Evolutionary conservation across 2,329 filamentous ascomycete genomes (phyloP).

Genomic region (Phialophora macrospora): DNA sequence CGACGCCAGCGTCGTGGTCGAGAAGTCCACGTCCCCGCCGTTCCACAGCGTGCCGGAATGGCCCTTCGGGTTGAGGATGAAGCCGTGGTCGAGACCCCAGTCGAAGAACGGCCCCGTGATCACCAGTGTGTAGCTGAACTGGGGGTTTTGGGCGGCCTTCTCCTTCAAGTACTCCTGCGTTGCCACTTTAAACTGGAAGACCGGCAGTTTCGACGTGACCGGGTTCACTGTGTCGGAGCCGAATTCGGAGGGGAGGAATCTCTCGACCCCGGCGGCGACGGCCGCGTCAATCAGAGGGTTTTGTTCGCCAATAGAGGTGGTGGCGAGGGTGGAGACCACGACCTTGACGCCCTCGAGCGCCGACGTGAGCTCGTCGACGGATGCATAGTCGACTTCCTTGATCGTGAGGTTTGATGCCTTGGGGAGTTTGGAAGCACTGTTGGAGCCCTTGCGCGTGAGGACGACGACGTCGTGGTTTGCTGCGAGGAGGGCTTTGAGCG

Average conservation of each 20-base stretch:
- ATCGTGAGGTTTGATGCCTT: slow-evolving; percentile 27
- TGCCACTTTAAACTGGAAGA: slow-evolving; percentile 44
- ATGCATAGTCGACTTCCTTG: slow-evolving; percentile 42
- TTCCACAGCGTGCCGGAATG: slow-evolving; percentile 55
- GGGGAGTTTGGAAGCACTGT: slow-evolving; percentile 28
- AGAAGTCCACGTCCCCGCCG: slow-evolving; percentile 57
- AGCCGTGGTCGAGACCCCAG: slow-evolving; percentile 43
- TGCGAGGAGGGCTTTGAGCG: slow-evolving; percentile 29
- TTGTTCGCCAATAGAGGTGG: slow-evolving; percentile 21
- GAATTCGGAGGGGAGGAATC: slow-evolving; percentile 47
- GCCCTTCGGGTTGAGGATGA: slow-evolving; percentile 54
- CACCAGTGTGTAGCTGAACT: slow-evolving; percentile 44
- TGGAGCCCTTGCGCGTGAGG: slow-evolving; percentile 32
- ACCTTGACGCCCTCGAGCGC: slow-evolving; percentile 43
- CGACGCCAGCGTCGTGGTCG: slow-evolving; percentile 54
- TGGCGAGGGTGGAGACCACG: slow-evolving; percentile 39
- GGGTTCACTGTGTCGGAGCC: slow-evolving; percentile 43
- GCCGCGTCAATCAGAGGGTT: slow-evolving; percentile 43
- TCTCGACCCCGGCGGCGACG: slow-evolving; percentile 41
- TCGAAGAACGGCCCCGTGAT: slow-evolving; percentile 45
- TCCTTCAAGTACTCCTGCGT: slow-evolving; percentile 42
- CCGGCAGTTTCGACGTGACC: slow-evolving; percentile 39
- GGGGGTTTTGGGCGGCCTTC: slow-evolving; percentile 27
- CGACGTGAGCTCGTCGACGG: slow-evolving; percentile 38
- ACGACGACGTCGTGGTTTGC: slow-evolving; percentile 32